Base-by-base conservation (phyloP, 176 grass and related monocot genomes). In the Ananas comosus region DNA sequence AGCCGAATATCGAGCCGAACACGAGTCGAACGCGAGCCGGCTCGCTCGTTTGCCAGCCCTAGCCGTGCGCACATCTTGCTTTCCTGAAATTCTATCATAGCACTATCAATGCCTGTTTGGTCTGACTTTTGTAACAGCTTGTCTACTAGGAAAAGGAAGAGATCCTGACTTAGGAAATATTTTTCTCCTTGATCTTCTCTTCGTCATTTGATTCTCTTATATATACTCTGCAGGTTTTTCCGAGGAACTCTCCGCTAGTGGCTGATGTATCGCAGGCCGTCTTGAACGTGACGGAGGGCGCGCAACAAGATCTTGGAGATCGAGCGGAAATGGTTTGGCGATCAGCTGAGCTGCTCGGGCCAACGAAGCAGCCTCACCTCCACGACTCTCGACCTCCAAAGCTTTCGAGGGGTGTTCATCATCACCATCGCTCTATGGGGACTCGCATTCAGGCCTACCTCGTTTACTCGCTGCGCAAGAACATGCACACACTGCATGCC, bases 371-470 rank as follows among this genome's bases (percentile, higher is more conserved):
- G 9, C 53, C 12, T 12, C 1, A 14, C 61, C 17, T 83, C 74
- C 9, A 49, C 68, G 4, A 71, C 74, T 50, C 74, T 84, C 58
- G 79, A 53, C 3, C 65, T 89, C 12, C 53, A 52, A 27, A 84
- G 69, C 19, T 93, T 93, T 17, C 72, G 76, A 0, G 90, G 83
- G 13, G 78, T 89, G 51, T 89, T 93, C 51, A 63, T 86, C 51
- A 77, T 76, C 54, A 89, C 80, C 1, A 86, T 80, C 12, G 47
- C 49, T 8, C 56, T 89, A 0, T 94, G 77, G 11, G 51, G 29
- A 50, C 70, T 86, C 16, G 80, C 83, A 66, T n/a, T 92, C 56
- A 61, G 10, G 21, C 21, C 56, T 61, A 61, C 21, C 56, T 61
- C 56, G 21, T 61, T n/a, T 61, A 18, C 56, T 61, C 21, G 17